Conservation (phyloP, 192 early-diverging fungal species). For the Dimargaris xerosporica region DNA sequence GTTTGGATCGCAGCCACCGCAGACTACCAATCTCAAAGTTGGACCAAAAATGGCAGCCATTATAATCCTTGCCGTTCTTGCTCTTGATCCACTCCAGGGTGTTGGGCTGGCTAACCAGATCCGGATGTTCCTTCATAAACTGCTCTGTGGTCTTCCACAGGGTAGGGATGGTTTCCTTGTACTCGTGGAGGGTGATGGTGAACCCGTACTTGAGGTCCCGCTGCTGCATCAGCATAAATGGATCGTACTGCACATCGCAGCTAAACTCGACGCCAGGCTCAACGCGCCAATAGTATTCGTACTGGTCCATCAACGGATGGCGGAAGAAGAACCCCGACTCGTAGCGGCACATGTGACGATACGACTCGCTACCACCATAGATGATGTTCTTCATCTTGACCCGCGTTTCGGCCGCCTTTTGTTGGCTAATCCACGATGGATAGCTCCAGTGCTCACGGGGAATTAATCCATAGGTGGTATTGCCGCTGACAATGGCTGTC, state of each 20-base stretch:
- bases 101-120: constrained; percentile 35
- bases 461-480: constrained; percentile 36
- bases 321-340: constrained; percentile 65
- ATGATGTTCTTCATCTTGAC: constrained; percentile 40
- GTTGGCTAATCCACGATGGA: constrained; percentile 54
- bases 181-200: constrained; percentile 54
- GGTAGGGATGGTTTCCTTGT: constrained; percentile 45
- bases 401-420: constrained; percentile 35
- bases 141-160: constrained; percentile 48
- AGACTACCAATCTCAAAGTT: constrained; percentile 64
- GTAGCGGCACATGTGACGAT: constrained; percentile 55
- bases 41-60: constrained; percentile 56
- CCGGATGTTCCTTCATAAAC: constrained; percentile 35
- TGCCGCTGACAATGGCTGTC: constrained; percentile 7
- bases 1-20: constrained; percentile 36
- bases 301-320: constrained; percentile 48
- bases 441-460: constrained; percentile 58
- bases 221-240: constrained; percentile 58
- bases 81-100: constrained; percentile 40
- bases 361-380: constrained; percentile 42
- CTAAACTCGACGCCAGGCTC: constrained; percentile 65
- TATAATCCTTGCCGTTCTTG: constrained; percentile 37
- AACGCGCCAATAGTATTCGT: constrained; percentile 73
- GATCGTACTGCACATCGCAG: constrained; percentile 72
- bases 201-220: constrained; percentile 60